These are phyloP conservation scores for Sporothrix inflata DNA, from an alignment of 2,329 filamentous ascomycete species.

Conservation along the genomic window DNA sequence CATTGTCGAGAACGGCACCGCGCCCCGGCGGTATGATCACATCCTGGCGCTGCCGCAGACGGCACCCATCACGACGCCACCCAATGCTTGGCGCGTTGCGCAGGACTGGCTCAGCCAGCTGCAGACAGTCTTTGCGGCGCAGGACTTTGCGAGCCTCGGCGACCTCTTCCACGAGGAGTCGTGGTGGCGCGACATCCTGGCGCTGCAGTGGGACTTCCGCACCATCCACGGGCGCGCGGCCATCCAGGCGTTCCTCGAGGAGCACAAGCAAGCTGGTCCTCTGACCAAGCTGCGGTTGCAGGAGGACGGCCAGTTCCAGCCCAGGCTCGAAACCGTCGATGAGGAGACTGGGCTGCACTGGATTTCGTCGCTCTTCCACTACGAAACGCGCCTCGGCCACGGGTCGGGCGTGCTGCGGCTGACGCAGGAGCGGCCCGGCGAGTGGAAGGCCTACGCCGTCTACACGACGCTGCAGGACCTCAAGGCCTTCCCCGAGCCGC, in stretches of 20 bases:
- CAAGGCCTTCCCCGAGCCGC: conserved; percentile 55
- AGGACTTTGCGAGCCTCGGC: conserved; percentile 20
- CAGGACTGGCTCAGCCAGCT: conserved; percentile 14
- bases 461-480: conserved; percentile 63
- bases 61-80: neutral
- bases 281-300: conserved; percentile 53
- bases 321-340: conserved; percentile 48
- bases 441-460: conserved; percentile 66
- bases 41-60: conserved; percentile 4
- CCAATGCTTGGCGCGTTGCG: conserved; percentile 11
- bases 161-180: conserved; percentile 51
- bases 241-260: conserved; percentile 47
- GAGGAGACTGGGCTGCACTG: conserved; percentile 55
- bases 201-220: conserved; percentile 59
- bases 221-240: conserved; percentile 50
- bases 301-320: conserved; percentile 50
- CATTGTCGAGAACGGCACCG: neutral
- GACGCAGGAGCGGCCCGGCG: conserved; percentile 43
- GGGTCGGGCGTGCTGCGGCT: conserved; percentile 62
- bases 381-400: conserved; percentile 54
- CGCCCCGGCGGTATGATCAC: conserved; percentile 1
- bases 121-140: conserved; percentile 4
- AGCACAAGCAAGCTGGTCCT: conserved; percentile 39
- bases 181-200: conserved; percentile 62
- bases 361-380: conserved; percentile 59